Evolutionary conservation across 73 alveolate genomes (phyloP).

Genomic region (Chromera velia): DNA sequence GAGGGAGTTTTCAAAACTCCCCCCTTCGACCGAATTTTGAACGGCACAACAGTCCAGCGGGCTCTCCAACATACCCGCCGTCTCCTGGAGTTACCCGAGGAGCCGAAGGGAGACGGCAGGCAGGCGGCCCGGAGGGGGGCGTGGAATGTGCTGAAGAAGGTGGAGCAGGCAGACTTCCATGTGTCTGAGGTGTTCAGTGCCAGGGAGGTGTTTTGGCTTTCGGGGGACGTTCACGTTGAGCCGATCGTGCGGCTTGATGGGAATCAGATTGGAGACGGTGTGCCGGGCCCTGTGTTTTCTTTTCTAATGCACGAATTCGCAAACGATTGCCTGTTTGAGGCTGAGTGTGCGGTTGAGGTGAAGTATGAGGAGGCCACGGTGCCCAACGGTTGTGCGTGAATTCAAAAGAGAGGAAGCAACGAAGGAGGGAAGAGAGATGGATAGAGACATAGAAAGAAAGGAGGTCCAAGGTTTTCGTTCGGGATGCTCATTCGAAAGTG

Average conservation of each 20-base stretch:
- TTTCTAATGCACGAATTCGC: no score
- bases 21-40: slow-evolving; percentile 36
- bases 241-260: slow-evolving; percentile 28
- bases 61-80: neutral
- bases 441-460: no score
- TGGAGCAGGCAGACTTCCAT: neutral
- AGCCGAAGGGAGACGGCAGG: slow-evolving; percentile 5
- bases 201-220: slow-evolving; percentile 18
- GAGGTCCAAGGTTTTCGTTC: no score
- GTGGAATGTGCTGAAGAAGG: neutral
- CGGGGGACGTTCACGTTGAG: slow-evolving; percentile 16
- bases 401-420: no score
- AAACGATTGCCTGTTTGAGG: no score
- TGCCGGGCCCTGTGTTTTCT: slow-evolving; percentile 13
- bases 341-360: no score
- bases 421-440: no score
- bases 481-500: no score
- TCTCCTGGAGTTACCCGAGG: slow-evolving; percentile 15
- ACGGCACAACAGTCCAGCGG: slow-evolving; percentile 35
- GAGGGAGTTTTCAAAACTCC: slow-evolving; percentile 26
- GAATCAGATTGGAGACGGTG: slow-evolving; percentile 6
- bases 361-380: no score
- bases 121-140: slow-evolving; percentile 3
- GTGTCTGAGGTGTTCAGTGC: neutral
- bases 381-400: no score